A percentile compares a stretch with the other conserved stretches of the same genome.
Conservation (phyloP, 2,329 filamentous ascomycete genomes). For the Geosmithia putterillii region DNA sequence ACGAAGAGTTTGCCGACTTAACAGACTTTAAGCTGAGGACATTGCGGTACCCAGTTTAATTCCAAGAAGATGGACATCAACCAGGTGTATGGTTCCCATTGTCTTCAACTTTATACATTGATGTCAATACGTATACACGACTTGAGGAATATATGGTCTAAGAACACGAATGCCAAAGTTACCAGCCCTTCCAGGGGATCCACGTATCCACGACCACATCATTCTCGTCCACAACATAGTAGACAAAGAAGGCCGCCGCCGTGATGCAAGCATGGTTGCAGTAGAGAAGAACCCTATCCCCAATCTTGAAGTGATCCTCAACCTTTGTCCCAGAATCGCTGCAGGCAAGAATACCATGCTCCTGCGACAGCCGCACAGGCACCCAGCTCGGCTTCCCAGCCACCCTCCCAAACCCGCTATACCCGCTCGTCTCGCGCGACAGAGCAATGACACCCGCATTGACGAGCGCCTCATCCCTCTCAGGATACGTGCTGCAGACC, state of each 20-base stretch:
- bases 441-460: constrained; percentile 22
- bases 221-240: constrained; percentile 21
- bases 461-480: constrained; percentile 23
- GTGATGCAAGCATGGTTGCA: constrained; percentile 23
- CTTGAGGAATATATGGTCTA: too few species aligned
- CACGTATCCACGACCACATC: constrained; percentile 19
- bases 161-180: not conserved
- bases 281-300: constrained; percentile 17
- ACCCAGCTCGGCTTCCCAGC: constrained; percentile 15
- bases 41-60: constrained; percentile 3
- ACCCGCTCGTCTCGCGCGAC: constrained; percentile 18
- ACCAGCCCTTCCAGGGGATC: constrained; percentile 22
- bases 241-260: constrained; percentile 20
- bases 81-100: too few species aligned
- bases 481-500: constrained; percentile 23
- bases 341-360: constrained; percentile 20
- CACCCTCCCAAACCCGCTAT: constrained; percentile 16
- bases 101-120: too few species aligned
- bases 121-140: not conserved
- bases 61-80: too few species aligned
- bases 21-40: constrained; percentile 3
- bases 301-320: constrained; percentile 16
- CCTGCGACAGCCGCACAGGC: constrained; percentile 21
- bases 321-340: constrained; percentile 4
- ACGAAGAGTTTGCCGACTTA: constrained; percentile 3